phyloP scores from a whole-genome alignment of 306 rosid species.

The Clitoria ternatea region DNA sequence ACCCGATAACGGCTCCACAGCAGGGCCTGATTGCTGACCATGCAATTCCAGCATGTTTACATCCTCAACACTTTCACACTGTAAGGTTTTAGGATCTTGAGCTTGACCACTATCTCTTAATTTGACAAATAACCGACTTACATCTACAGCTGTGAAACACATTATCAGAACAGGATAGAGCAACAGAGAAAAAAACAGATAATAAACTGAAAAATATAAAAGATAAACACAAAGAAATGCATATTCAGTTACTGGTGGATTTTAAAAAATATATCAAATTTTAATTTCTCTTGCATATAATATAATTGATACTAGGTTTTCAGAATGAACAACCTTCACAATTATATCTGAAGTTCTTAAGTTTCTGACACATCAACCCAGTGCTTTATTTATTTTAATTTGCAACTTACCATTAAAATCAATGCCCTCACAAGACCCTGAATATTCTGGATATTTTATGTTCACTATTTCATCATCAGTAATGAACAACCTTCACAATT shows the following conservation, averaged over 20 bases:
- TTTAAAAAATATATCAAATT: not conserved
- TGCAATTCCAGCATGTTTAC: not conserved
- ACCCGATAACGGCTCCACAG: not conserved
- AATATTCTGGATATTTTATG: slow-evolving; percentile 27
- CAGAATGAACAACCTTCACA: not conserved
- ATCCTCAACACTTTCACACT: slow-evolving; percentile 4
- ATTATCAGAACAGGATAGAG: not conserved
- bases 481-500: no score
- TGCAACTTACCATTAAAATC: slow-evolving; percentile 36
- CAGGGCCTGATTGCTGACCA: not conserved
- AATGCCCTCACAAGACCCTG: slow-evolving; percentile 17
- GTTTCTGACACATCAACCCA: no score
- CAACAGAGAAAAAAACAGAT: slow-evolving; percentile 7
- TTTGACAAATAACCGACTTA: slow-evolving; percentile 5
- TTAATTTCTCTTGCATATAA: not conserved
- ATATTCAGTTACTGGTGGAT: not conserved
- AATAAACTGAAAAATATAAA: not conserved
- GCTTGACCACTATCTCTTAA: slow-evolving; percentile 17
- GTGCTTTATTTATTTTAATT: not conserved
- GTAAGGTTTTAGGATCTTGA: slow-evolving; percentile 27
- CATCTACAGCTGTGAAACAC: slow-evolving; percentile 27
- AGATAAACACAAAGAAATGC: not conserved
- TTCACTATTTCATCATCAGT: slow-evolving; percentile 15
- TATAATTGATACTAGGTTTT: not conserved
- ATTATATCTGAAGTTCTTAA: not conserved